Percentiles rank a stretch among this genome's conserved stretches.
phyloP scores from a whole-genome alignment of 495 filamentous ascomycete genomes.

The Penicillium herquei region DNA sequence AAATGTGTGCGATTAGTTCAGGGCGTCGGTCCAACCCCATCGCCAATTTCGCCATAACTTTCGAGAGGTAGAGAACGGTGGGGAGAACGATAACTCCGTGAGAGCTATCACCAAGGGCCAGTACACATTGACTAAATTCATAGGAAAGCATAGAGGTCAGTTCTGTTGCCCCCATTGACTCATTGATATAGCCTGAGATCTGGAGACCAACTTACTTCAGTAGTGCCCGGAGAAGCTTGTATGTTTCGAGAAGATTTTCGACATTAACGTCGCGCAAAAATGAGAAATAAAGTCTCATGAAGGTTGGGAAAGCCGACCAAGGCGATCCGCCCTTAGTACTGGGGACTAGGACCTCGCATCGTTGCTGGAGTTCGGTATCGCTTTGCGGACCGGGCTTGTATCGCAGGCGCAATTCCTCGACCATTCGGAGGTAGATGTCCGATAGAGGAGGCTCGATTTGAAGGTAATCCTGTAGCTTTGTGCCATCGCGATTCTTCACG shows the following conservation, averaged over 20 bases:
- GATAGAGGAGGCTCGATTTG: conserved; percentile 64
- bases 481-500: conserved; percentile 53
- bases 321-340: conserved; percentile 59
- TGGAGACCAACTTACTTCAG: conserved; percentile 55
- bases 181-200: not conserved
- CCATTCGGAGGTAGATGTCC: conserved; percentile 65
- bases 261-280: conserved; percentile 79
- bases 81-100: conserved; percentile 76
- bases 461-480: conserved; percentile 55
- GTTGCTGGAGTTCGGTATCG: conserved; percentile 55
- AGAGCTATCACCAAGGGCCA: conserved; percentile 73
- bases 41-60: conserved; percentile 72
- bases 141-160: conserved; percentile 1
- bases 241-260: conserved; percentile 69
- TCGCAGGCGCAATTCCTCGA: conserved; percentile 56
- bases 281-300: conserved; percentile 73
- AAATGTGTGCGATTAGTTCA: conserved; percentile 60
- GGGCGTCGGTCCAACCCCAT: conserved; percentile 77
- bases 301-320: conserved; percentile 72
- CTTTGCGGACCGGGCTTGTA: conserved; percentile 51
- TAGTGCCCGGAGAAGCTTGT: conserved; percentile 68
- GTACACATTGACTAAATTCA: conserved; percentile 61
- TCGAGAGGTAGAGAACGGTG: conserved; percentile 72
- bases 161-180: not conserved
- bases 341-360: conserved; percentile 56